Evolutionary conservation across 1,284 basidiomycete species (phyloP).

Genomic region (Rhizoctonia solani): DNA sequence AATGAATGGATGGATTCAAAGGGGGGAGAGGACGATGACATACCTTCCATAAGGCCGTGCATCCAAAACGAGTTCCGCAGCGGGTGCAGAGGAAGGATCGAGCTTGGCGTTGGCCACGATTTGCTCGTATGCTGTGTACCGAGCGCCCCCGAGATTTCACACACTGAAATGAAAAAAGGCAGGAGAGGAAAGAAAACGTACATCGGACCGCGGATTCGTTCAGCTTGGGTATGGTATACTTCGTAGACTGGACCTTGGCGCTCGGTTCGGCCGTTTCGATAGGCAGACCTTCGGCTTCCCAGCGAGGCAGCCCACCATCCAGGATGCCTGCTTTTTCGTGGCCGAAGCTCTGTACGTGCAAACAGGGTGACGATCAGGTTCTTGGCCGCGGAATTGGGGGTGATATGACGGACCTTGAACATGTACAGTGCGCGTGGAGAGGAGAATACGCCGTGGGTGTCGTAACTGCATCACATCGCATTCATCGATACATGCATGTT

Average conservation of each 20-base stretch:
- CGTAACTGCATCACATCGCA: constrained; percentile 61
- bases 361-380: too few relatives aligned
- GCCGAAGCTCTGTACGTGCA: constrained; percentile 62
- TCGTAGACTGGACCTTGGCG: constrained; percentile 37
- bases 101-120: constrained; percentile 72
- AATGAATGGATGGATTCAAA: too few relatives aligned
- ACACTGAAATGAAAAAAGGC: constrained; percentile 34
- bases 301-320: constrained; percentile 86
- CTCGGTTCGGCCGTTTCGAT: constrained; percentile 55
- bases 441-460: constrained; percentile 85
- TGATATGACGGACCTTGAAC: constrained; percentile 70
- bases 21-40: too few relatives aligned
- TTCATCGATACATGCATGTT: not conserved
- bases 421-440: constrained; percentile 90
- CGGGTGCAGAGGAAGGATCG: constrained; percentile 51
- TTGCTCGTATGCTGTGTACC: constrained; percentile 76
- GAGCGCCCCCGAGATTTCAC: constrained; percentile 38
- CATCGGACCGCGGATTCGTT: constrained; percentile 61
- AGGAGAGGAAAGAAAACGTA: constrained; percentile 48
- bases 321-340: constrained; percentile 84
- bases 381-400: too few relatives aligned
- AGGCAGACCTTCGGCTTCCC: constrained; percentile 72
- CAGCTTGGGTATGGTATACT: constrained; percentile 58
- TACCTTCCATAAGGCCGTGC: constrained; percentile 80
- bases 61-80: constrained; percentile 80